Conservation (phyloP, 441 rosid genomes). For the Mallotus repandus region DNA sequence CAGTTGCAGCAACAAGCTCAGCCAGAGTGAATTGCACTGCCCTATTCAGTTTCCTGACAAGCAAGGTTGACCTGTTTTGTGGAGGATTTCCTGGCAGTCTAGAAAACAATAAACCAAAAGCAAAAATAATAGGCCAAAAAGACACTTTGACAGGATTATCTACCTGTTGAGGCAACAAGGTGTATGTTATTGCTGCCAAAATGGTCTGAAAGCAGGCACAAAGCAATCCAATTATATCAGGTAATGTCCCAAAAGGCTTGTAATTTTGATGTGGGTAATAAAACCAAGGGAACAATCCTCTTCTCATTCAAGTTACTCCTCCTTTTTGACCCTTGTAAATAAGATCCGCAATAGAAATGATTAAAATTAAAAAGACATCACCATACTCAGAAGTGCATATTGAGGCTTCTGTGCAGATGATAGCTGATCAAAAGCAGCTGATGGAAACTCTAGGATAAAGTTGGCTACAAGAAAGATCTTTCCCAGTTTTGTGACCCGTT, state of each 20-base stretch:
- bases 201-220: background rate
- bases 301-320: conserved; percentile 4
- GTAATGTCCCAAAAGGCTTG: conserved; percentile 17
- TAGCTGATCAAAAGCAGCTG: conserved; percentile 11
- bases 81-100: background rate
- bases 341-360: conserved; percentile 12
- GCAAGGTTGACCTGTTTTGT: background rate
- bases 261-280: background rate
- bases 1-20: too few relatives aligned
- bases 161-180: background rate
- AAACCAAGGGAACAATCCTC: conserved; percentile 13
- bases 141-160: conserved; percentile 9
- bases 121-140: conserved; percentile 9
- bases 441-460: conserved; percentile 9
- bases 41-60: too few relatives aligned
- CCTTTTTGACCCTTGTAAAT: background rate
- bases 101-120: background rate
- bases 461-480: background rate
- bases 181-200: conserved; percentile 2
- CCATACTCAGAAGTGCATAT: conserved; percentile 9
- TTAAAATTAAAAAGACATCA: conserved; percentile 7
- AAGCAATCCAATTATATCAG: conserved; percentile 4
- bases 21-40: too few relatives aligned
- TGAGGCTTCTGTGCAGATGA: conserved; percentile 7
- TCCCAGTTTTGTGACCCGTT: background rate